Conservation (phyloP, 495 filamentous ascomycete genomes). For the Aspergillus funiculosus region DNA sequence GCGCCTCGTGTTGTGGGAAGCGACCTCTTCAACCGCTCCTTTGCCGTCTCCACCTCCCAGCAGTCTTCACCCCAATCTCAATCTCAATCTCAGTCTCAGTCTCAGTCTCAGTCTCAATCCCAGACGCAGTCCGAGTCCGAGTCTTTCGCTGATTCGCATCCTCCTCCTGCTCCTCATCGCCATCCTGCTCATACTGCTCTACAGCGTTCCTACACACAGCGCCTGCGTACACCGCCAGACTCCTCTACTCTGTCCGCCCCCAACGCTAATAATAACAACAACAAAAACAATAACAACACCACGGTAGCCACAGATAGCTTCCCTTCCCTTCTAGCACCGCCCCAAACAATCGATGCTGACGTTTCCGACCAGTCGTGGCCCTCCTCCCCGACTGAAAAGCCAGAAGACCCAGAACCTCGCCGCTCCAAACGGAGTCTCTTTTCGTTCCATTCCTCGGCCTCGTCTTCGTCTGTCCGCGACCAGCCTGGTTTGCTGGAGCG, state of each 20-base stretch:
- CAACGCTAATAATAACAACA: too few species aligned
- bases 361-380: slow-evolving; percentile 18
- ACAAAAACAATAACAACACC: too few species aligned
- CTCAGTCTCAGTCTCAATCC: slow-evolving; percentile 8
- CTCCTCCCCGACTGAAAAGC: slow-evolving; percentile 12
- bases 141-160: background rate
- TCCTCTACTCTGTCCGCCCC: slow-evolving; percentile 2
- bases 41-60: slow-evolving; percentile 20
- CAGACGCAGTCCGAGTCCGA: slow-evolving; percentile 8
- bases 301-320: slow-evolving; percentile 19
- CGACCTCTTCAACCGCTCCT: slow-evolving; percentile 15
- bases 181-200: slow-evolving; percentile 21
- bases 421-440: slow-evolving; percentile 22
- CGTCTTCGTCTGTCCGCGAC: slow-evolving; percentile 14
- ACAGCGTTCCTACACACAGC: slow-evolving; percentile 29
- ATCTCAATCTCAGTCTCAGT: slow-evolving; percentile 7
- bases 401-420: slow-evolving; percentile 17
- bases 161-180: slow-evolving; percentile 10
- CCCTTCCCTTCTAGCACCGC: slow-evolving; percentile 13
- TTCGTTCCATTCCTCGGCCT: slow-evolving; percentile 16
- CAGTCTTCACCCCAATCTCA: slow-evolving; percentile 17
- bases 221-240: slow-evolving; percentile 19
- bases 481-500: slow-evolving; percentile 15
- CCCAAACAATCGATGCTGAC: slow-evolving; percentile 21
- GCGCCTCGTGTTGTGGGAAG: slow-evolving; percentile 20